A percentile compares a stretch with the other conserved stretches of the same genome.
Conservation (phyloP, 169 alveolate genomes). For the Plasmodium relictum region DNA sequence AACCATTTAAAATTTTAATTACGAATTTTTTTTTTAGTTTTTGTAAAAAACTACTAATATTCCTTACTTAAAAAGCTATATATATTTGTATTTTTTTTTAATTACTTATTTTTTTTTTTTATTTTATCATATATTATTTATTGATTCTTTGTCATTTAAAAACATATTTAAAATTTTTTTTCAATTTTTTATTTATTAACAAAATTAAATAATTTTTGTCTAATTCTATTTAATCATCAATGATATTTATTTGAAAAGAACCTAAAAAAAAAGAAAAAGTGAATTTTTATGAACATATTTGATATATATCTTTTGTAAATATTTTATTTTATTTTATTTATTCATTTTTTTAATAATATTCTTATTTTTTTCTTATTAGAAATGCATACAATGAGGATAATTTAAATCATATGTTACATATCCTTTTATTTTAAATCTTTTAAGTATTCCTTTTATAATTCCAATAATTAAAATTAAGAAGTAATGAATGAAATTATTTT, state of each 20-base stretch:
- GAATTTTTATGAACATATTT: neutral
- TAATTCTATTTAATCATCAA: constrained; percentile 5
- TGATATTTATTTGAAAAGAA: constrained; percentile 62
- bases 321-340: neutral
- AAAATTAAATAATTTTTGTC: neutral
- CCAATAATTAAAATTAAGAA: constrained; percentile 49
- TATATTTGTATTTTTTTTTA: too few species aligned
- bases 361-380: neutral
- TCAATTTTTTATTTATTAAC: neutral
- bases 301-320: neutral
- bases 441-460: constrained; percentile 34
- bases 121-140: neutral
- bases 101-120: neutral
- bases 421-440: constrained; percentile 35
- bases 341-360: neutral
- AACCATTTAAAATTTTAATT: neutral
- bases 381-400: constrained; percentile 48
- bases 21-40: neutral
- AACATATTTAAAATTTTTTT: neutral
- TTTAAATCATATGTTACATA: constrained; percentile 23
- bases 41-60: too few species aligned
- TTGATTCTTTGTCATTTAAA: neutral
- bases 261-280: constrained; percentile 16
- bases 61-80: too few species aligned
- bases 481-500: constrained; percentile 47